Conservation (phyloP, 306 rosid species). For the Vigna reflexopilosa region DNA sequence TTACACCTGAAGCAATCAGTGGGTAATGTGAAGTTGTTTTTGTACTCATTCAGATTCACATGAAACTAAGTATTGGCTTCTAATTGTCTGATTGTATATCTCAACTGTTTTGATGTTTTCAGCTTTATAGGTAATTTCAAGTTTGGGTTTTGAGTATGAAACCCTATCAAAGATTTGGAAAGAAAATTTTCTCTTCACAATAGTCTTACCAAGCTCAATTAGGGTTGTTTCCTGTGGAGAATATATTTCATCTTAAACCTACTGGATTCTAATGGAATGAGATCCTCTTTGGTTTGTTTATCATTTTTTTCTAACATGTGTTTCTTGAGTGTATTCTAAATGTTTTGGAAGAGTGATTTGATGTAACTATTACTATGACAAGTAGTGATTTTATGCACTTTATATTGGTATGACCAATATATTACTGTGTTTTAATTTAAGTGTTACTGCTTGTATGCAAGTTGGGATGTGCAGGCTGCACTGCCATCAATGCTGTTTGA, state of each 20-base stretch:
- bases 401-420: neutral
- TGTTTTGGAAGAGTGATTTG: constrained; percentile 1
- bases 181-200: neutral
- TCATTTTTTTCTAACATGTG: neutral
- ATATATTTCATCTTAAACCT: neutral
- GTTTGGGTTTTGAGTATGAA: neutral
- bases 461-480: neutral
- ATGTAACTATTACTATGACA: neutral
- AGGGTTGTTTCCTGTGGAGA: neutral
- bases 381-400: neutral
- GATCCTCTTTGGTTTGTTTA: neutral
- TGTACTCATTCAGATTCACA: neutral
- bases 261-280: neutral
- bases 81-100: neutral
- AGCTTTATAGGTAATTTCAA: neutral
- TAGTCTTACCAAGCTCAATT: neutral
- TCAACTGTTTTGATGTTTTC: neutral
- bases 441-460: constrained; percentile 1
- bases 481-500: neutral
- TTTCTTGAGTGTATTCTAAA: neutral
- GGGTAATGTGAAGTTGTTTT: neutral
- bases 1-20: neutral
- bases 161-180: neutral
- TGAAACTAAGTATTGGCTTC: neutral
- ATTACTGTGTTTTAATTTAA: neutral